Percentiles rank a stretch among this genome's conserved stretches.
phyloP scores from a whole-genome alignment of 2,329 filamentous ascomycete genomes.

The Didymosphaeria variabile region DNA sequence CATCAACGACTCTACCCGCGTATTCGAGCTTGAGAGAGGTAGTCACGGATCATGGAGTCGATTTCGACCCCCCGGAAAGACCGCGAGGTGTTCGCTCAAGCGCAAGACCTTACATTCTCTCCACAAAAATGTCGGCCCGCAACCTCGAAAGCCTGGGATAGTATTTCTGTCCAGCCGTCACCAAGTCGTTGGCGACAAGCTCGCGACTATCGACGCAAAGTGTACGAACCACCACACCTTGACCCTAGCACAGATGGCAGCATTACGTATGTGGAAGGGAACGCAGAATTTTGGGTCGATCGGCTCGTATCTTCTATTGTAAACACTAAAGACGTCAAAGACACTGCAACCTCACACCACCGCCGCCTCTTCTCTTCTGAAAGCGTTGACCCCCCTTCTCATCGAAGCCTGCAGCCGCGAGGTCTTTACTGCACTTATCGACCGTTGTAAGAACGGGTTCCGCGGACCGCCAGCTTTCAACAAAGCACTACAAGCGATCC shows the following conservation, averaged over 20 bases:
- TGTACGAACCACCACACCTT: slow-evolving; percentile 22
- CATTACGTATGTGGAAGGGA: slow-evolving; percentile 17
- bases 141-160: too few relatives aligned
- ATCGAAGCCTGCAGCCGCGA: slow-evolving; percentile 22
- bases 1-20: background rate
- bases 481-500: slow-evolving; percentile 21
- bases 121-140: too few relatives aligned
- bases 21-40: background rate
- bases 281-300: slow-evolving; percentile 24
- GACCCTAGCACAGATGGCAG: slow-evolving; percentile 18
- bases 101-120: background rate
- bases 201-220: slow-evolving; percentile 19
- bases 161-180: background rate
- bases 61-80: too few relatives aligned
- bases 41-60: background rate
- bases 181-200: slow-evolving; percentile 20
- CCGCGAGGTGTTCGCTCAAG: background rate
- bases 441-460: slow-evolving; percentile 26
- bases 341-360: slow-evolving; percentile 18
- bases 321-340: slow-evolving; percentile 23
- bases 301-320: slow-evolving; percentile 18
- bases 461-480: slow-evolving; percentile 23
- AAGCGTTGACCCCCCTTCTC: slow-evolving; percentile 14
- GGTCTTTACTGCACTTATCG: slow-evolving; percentile 21
- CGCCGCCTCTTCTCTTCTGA: slow-evolving; percentile 22